phyloP scores from a whole-genome alignment of 306 rosid species.

The Abrus precatorius region DNA sequence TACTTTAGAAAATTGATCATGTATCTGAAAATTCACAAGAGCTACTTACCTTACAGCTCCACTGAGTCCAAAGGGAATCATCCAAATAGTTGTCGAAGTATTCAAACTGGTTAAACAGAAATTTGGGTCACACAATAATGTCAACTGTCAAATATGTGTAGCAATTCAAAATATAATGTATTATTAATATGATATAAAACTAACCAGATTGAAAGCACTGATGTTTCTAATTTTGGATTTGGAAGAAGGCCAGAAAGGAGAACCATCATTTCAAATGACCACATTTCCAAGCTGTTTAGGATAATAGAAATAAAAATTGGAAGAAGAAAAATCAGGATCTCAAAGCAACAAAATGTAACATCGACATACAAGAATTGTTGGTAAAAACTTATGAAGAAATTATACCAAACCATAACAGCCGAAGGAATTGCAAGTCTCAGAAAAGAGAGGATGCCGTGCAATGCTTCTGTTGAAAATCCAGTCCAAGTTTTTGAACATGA shows the following conservation, averaged over 20 bases:
- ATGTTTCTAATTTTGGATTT: constrained; percentile 68
- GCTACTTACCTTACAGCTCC: constrained; percentile 73
- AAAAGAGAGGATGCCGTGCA: constrained; percentile 56
- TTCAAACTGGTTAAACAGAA: constrained; percentile 59
- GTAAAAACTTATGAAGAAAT: background rate
- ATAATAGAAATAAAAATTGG: background rate
- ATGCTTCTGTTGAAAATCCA: constrained; percentile 67
- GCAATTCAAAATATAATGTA: background rate
- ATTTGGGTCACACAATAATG: constrained; percentile 3
- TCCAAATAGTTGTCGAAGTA: constrained; percentile 70
- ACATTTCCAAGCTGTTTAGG: constrained; percentile 66
- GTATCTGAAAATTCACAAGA: background rate
- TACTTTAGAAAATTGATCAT: constrained; percentile 3
- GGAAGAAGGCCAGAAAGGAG: constrained; percentile 77
- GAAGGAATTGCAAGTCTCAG: constrained; percentile 77
- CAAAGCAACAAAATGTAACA: constrained; percentile 14
- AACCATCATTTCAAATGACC: constrained; percentile 78
- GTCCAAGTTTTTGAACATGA: constrained; percentile 68
- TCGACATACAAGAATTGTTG: constrained; percentile 3
- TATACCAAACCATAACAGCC: constrained; percentile 82
- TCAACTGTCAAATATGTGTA: background rate
- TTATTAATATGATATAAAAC: background rate
- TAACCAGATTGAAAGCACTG: constrained; percentile 76
- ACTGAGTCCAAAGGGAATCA: constrained; percentile 83
- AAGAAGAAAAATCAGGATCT: background rate